phyloP scores from a whole-genome alignment of 2,329 filamentous ascomycete species.

The Sporothrix sp. region DNA sequence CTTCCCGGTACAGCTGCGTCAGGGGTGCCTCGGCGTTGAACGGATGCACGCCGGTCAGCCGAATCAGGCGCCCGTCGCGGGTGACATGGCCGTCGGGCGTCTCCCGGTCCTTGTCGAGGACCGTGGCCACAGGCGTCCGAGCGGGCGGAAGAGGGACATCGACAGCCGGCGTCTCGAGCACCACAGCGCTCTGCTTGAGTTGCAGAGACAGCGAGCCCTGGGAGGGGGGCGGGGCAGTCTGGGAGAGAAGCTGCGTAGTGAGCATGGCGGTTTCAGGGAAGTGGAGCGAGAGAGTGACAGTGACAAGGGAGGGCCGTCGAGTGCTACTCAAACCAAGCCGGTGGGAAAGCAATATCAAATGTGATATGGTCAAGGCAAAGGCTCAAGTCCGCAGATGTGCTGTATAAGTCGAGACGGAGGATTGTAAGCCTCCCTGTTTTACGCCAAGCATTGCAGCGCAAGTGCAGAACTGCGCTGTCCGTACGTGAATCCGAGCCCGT shows the following conservation, averaged over 20 bases:
- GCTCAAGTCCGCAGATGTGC: no score
- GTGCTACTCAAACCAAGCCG: no score
- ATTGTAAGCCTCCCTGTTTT: no score
- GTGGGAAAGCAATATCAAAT: no score
- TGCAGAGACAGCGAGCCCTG: background rate
- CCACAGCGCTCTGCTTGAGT: background rate
- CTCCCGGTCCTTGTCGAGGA: constrained; percentile 7
- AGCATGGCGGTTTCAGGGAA: no score
- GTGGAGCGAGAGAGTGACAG: no score
- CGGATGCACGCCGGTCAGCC: constrained; percentile 79
- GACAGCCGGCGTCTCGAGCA: background rate
- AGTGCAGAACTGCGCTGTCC: no score
- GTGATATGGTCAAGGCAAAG: no score
- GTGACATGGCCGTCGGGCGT: constrained; percentile 78
- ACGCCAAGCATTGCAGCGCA: no score
- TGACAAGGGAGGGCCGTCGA: no score
- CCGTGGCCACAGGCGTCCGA: background rate
- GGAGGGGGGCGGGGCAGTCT: background rate
- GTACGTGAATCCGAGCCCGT: no score
- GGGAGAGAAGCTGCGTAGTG: background rate
- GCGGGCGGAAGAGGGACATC: background rate
- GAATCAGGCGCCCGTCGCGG: constrained; percentile 70
- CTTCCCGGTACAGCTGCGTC: constrained; percentile 60
- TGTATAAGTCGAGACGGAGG: no score
- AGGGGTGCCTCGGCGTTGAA: constrained; percentile 86